phyloP scores from a whole-genome alignment of 2,329 filamentous ascomycete genomes.

The Leptographium flavum region DNA sequence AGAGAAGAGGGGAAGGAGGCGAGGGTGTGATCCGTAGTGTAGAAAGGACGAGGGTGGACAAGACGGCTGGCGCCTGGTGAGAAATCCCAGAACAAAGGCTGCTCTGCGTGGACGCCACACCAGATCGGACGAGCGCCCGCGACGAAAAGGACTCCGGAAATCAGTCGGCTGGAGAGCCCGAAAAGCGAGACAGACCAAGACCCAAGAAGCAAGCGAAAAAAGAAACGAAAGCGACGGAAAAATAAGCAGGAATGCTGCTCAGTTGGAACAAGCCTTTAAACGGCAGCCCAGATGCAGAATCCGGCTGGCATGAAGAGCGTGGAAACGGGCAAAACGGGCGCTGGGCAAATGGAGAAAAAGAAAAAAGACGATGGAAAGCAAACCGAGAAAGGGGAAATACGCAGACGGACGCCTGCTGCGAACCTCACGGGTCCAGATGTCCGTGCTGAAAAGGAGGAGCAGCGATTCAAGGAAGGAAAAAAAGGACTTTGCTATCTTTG shows the following conservation, averaged over 20 bases:
- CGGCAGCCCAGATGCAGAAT: background rate
- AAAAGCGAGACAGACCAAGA: background rate
- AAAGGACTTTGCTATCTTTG: background rate
- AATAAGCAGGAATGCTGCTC: background rate
- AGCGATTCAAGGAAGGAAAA: background rate
- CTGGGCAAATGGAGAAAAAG: background rate
- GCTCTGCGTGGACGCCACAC: too few species aligned
- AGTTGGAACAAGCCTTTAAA: background rate
- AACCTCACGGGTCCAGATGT: background rate
- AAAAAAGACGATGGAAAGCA: background rate
- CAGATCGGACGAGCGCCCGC: background rate
- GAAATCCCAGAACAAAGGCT: too few species aligned
- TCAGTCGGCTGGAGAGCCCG: background rate
- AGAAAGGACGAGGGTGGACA: background rate
- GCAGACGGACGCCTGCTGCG: background rate
- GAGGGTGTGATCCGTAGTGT: background rate
- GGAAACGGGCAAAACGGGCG: too few species aligned
- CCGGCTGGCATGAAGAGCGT: background rate
- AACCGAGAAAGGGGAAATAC: background rate
- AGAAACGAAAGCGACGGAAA: background rate
- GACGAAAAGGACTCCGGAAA: background rate
- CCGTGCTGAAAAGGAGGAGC: background rate
- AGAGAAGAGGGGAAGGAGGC: background rate
- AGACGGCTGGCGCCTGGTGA: background rate
- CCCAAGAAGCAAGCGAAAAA: constrained; percentile 1